Evolutionary conservation across 1,284 basidiomycete genomes (phyloP).

Genomic region (Sporisorium iseilematis-ciliati): DNA sequence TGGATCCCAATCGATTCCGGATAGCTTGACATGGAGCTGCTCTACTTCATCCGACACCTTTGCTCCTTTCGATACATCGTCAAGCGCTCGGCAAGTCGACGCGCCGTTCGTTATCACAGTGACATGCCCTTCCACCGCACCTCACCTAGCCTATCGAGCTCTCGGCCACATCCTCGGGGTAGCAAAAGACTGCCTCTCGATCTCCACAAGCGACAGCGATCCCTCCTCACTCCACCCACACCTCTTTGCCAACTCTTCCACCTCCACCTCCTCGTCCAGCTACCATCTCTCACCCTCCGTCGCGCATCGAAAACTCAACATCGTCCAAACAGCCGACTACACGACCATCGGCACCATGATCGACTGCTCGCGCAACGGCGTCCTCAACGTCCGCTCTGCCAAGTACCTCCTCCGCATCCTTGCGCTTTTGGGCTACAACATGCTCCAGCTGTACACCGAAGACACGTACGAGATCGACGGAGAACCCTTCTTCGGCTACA

Average conservation of each 20-base stretch:
- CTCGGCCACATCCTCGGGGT: conserved; percentile 54
- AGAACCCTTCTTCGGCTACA: conserved; percentile 71
- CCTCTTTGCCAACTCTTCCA: conserved; percentile 18
- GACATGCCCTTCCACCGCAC: conserved; percentile 26
- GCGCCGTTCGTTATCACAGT: conserved; percentile 18
- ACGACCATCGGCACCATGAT: conserved; percentile 70
- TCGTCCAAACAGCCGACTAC: conserved; percentile 44
- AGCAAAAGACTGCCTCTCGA: conserved; percentile 26
- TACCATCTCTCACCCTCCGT: conserved; percentile 20
- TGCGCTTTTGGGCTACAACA: conserved; percentile 69
- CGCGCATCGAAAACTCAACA: conserved; percentile 33
- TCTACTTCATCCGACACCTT: conserved; percentile 33
- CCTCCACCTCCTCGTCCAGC: not conserved
- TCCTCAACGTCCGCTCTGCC: conserved; percentile 62
- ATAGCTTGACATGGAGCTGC: conserved; percentile 21
- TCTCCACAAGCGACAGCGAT: not conserved
- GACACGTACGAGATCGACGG: conserved; percentile 69
- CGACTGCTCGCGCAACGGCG: conserved; percentile 71
- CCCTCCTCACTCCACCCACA: conserved; percentile 16
- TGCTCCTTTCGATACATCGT: conserved; percentile 7
- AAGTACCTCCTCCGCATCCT: conserved; percentile 66
- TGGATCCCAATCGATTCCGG: not conserved
- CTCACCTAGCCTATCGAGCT: conserved; percentile 48
- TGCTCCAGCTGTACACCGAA: conserved; percentile 67
- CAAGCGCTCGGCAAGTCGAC: not conserved